A percentile compares a stretch with the other conserved stretches of the same genome.
These are phyloP conservation scores for Castanopsis chinensis DNA, from an alignment of 306 rosid species.

Conservation along the genomic window DNA sequence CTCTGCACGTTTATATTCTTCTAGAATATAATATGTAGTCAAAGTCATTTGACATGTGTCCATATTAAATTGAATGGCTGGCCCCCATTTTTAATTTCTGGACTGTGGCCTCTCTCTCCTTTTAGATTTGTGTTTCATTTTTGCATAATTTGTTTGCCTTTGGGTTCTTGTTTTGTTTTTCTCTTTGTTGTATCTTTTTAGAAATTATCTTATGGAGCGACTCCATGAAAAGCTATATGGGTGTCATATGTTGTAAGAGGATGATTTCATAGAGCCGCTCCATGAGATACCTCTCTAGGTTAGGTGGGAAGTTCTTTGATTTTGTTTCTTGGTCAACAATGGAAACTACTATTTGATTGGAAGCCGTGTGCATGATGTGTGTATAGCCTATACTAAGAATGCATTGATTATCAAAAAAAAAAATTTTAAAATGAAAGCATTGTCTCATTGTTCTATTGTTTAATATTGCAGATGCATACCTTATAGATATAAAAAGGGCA, in stretches of 20 bases:
- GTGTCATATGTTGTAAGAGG: too few relatives aligned
- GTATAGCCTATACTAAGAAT: too few relatives aligned
- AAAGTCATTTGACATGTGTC: not conserved
- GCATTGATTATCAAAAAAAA: too few relatives aligned
- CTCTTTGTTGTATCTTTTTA: not conserved
- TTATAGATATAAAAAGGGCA: constrained; percentile 61
- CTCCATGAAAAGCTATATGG: too few relatives aligned
- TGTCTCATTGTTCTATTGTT: not conserved
- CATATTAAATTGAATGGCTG: not conserved
- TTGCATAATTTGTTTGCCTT: not conserved
- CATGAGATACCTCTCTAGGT: too few relatives aligned
- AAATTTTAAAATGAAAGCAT: not conserved
- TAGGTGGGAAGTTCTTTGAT: not conserved
- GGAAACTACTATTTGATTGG: too few relatives aligned
- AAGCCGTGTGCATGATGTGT: too few relatives aligned
- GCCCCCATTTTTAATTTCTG: not conserved
- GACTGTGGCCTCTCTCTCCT: not conserved
- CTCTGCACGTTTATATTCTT: not conserved
- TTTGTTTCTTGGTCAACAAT: not conserved
- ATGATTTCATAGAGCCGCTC: too few relatives aligned
- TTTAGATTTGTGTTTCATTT: not conserved
- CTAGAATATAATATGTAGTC: not conserved
- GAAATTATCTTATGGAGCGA: not conserved
- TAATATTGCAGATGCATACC: constrained; percentile 83
- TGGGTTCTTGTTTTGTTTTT: not conserved